Evolutionary conservation across 352 stramenopile genomes (phyloP), one percentile per base, ranked within the genome.

Genomic region (Phytophthora boehmeriae): DNA sequence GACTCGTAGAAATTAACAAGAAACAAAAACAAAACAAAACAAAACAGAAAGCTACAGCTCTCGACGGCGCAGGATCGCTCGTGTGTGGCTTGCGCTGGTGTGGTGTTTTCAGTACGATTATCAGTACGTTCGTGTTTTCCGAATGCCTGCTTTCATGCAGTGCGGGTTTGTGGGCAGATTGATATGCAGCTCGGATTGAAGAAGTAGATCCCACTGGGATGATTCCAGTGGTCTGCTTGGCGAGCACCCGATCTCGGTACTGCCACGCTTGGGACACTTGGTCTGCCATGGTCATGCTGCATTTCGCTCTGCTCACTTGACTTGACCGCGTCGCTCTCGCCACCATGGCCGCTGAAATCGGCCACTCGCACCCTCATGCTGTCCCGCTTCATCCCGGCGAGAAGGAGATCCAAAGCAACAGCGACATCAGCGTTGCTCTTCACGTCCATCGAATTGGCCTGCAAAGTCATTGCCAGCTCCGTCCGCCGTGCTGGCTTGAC

Each of bases 391-490:
- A 97, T 99, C 68, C 68, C 93, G 57, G 79, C 80, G 87, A 95
- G 59, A 98, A 98, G 84, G 76, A 90, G 47, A 91, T 92, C 58
- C 98, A 97, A 42, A 82, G 88, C 60, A 97, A 99, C 73, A 76
- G 78, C 41, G 92, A 98, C 59, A 76, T 99, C 27, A 90, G 94
- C 28, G 93, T n/a, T 99, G 35, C 85, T 99, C 59, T 97, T 99
- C 77, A 97, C 96, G 71, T 93, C 95, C 28, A 97, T 99, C 59
- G 92, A 95, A 54, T 83, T 98, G 45, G 96, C 95, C 2, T 99
- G 97, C 80, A 99, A 99, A 73, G 85, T 98, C 48, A 99, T 99
- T 66, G 93, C 97, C 43, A 97, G 94, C 41, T 92, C 97, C 28
- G n/a, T n/a, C n/a, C n/a, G n/a, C n/a, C n/a, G n/a, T n/a, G n/a